phyloP scores from a whole-genome alignment of 1,284 basidiomycete species.

The Naganishia liquefaciens region DNA sequence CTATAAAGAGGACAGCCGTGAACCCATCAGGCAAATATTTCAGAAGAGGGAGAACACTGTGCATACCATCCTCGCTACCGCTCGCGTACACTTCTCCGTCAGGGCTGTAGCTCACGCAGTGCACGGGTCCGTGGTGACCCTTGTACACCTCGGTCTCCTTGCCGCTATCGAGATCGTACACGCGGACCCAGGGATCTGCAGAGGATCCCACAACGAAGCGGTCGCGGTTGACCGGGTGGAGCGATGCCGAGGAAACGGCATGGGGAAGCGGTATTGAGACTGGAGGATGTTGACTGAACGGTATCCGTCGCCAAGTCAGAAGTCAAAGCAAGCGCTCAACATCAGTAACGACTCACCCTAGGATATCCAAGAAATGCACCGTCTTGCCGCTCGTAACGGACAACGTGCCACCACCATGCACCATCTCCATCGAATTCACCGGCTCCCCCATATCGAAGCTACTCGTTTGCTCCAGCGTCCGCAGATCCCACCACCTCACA shows the following conservation, averaged over 20 bases:
- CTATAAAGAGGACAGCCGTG: slow-evolving; percentile 51
- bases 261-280: slow-evolving; percentile 65
- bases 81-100: slow-evolving; percentile 98
- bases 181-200: slow-evolving; percentile 92
- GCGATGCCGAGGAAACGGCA: slow-evolving; percentile 83
- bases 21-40: slow-evolving; percentile 20
- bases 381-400: slow-evolving; percentile 88
- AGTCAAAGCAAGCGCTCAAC: not conserved
- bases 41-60: not conserved
- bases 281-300: slow-evolving; percentile 59
- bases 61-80: slow-evolving; percentile 68
- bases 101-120: slow-evolving; percentile 89
- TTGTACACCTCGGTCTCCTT: slow-evolving; percentile 88
- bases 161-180: slow-evolving; percentile 82
- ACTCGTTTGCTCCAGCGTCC: slow-evolving; percentile 70
- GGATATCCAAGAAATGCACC: slow-evolving; percentile 71
- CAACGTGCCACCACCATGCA: slow-evolving; percentile 76
- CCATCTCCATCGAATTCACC: slow-evolving; percentile 92
- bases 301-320: slow-evolving; percentile 5
- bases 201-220: slow-evolving; percentile 89
- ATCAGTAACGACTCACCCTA: slow-evolving; percentile 46
- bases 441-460: slow-evolving; percentile 73
- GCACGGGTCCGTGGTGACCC: slow-evolving; percentile 96
- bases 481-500: slow-evolving; percentile 97
- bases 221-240: slow-evolving; percentile 85